Evolutionary conservation across 2,329 filamentous ascomycete genomes (phyloP).

Genomic region (Stagonosporopsis rhizophila): DNA sequence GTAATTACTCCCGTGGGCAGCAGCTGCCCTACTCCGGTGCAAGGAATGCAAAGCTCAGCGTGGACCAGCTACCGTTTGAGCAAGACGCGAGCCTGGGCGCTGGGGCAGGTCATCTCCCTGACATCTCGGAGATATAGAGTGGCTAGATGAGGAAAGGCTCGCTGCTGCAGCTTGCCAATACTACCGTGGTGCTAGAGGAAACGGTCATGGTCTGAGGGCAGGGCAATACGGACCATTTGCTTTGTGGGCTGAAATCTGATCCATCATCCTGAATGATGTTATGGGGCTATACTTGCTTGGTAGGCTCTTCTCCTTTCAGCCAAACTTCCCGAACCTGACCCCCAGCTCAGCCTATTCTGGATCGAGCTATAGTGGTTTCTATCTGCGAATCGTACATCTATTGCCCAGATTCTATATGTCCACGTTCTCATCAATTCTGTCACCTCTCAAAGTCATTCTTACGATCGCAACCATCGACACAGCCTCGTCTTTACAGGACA

Average conservation of each 20-base stretch:
- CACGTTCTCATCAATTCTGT: conserved; percentile 31
- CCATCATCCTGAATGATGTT: conserved; percentile 42
- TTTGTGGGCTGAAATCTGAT: conserved; percentile 56
- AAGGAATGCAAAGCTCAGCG: conserved; percentile 49
- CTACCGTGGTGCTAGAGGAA: conserved; percentile 53
- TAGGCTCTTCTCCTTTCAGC: conserved; percentile 50
- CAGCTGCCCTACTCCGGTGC: conserved; percentile 42
- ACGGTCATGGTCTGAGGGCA: conserved; percentile 55
- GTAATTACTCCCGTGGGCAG: conserved; percentile 30
- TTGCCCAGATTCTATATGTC: conserved; percentile 36
- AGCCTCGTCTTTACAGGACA: background rate
- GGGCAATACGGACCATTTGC: conserved; percentile 51
- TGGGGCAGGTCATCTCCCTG: conserved; percentile 49
- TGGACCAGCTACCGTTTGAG: conserved; percentile 45
- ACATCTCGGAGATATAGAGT: conserved; percentile 52
- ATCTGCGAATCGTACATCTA: conserved; percentile 44
- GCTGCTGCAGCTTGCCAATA: conserved; percentile 57
- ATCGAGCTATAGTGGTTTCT: conserved; percentile 44
- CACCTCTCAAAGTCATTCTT: conserved; percentile 17
- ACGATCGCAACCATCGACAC: conserved; percentile 11
- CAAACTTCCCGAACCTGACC: conserved; percentile 46
- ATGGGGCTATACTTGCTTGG: conserved; percentile 46
- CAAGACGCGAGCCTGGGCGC: conserved; percentile 46
- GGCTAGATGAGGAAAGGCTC: conserved; percentile 52
- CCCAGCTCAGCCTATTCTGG: conserved; percentile 45